Evolutionary conservation across 768 basidiomycete genomes (phyloP).

Genomic region (Cystobasidium ongulense): DNA sequence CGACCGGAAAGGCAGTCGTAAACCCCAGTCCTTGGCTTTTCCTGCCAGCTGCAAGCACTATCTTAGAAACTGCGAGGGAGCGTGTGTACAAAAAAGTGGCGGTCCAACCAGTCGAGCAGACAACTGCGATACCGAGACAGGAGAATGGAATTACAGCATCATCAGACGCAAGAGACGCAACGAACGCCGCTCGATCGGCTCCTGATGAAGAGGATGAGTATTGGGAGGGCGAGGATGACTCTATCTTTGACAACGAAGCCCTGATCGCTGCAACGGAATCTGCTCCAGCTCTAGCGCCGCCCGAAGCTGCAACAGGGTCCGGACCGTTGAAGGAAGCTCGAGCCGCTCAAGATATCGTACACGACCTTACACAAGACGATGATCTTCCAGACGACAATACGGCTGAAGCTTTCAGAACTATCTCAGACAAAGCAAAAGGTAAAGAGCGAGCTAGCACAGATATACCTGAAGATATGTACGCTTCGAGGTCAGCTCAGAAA

Average conservation of each 20-base stretch:
- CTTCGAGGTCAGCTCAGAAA: neutral
- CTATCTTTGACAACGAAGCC: conserved; percentile 4
- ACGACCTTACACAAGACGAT: neutral
- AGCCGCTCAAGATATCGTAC: neutral
- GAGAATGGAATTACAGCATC: conserved; percentile 35
- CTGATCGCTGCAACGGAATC: conserved; percentile 4
- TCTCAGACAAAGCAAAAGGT: neutral
- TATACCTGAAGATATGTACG: conserved; percentile 20
- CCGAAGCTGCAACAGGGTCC: neutral
- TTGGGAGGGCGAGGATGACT: conserved; percentile 34
- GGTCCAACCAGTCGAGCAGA: conserved; percentile 37
- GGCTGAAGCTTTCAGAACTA: neutral
- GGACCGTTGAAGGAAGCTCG: neutral
- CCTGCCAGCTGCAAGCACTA: conserved; percentile 78
- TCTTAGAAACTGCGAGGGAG: conserved; percentile 69
- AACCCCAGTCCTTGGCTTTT: conserved; percentile 82
- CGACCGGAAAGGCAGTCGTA: conserved; percentile 54
- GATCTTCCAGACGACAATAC: conserved; percentile 5
- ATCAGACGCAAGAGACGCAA: conserved; percentile 43
- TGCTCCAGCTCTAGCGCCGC: neutral
- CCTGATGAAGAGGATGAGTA: conserved; percentile 43
- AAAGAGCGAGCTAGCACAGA: conserved; percentile 10
- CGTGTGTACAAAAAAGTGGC: conserved; percentile 62
- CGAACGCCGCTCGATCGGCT: conserved; percentile 33
- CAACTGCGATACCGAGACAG: conserved; percentile 44